A percentile compares a stretch with the other conserved stretches of the same genome.
Evolutionary conservation across 495 filamentous ascomycete genomes (phyloP).

Genomic region (Aspergillus panamensis): DNA sequence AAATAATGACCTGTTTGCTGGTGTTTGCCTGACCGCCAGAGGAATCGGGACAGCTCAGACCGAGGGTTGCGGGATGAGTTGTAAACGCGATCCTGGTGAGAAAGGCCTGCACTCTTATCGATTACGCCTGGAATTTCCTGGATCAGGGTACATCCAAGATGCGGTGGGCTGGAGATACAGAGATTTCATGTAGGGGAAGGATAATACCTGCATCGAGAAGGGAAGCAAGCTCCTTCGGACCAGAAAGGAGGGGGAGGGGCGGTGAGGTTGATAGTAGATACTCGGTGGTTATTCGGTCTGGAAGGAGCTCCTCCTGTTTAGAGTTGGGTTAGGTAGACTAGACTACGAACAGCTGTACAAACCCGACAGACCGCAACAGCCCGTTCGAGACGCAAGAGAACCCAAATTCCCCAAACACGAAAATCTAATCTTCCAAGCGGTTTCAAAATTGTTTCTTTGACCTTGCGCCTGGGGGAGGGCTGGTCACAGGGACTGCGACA

Average conservation of each 20-base stretch:
- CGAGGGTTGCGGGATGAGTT: neutral
- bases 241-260: neutral
- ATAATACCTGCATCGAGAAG: constrained; percentile 1
- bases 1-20: neutral
- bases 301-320: neutral
- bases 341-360: constrained; percentile 12
- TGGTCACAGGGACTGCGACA: neutral
- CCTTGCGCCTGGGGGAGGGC: neutral
- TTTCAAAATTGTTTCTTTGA: neutral
- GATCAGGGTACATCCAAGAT: neutral
- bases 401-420: constrained; percentile 6
- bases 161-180: neutral
- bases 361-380: constrained; percentile 18
- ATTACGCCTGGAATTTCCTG: constrained; percentile 1
- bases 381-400: constrained; percentile 18
- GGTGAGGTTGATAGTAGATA: constrained; percentile 16
- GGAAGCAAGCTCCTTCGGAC: constrained; percentile 3
- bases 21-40: constrained; percentile 19
- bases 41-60: neutral
- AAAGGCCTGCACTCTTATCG: constrained; percentile 2
- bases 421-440: no score
- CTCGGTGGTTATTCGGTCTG: constrained; percentile 6
- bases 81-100: neutral
- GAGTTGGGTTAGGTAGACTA: neutral
- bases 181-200: constrained; percentile 3